Percentiles rank a stretch among this genome's conserved stretches.
Evolutionary conservation across 306 rosid species (phyloP).

Genomic region (Elaeagnus macrophylla): DNA sequence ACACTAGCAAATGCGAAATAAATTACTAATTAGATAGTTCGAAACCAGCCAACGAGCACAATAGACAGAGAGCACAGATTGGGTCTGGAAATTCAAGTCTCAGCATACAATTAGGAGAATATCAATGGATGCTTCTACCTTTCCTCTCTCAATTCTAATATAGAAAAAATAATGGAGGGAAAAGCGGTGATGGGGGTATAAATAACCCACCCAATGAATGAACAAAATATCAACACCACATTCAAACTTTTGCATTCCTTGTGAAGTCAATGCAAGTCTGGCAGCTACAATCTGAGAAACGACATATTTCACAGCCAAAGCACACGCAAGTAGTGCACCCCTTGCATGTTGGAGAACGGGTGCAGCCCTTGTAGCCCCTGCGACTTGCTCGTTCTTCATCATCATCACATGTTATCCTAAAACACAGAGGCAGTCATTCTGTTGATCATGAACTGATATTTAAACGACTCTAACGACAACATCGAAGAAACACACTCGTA

Average conservation of each 20-base stretch:
- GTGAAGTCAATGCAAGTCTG: slow-evolving; percentile 95
- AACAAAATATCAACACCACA: background rate
- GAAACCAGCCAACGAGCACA: no score
- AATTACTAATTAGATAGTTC: no score
- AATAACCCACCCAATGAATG: slow-evolving; percentile 5
- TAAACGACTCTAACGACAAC: background rate
- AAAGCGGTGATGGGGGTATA: no score
- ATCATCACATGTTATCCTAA: slow-evolving; percentile 71
- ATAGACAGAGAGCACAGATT: no score
- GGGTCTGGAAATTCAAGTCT: no score
- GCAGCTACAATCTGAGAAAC: slow-evolving; percentile 93
- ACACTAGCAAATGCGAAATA: no score
- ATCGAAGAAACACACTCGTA: background rate
- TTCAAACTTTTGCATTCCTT: slow-evolving; percentile 56
- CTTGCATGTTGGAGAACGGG: slow-evolving; percentile 71
- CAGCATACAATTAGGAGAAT: no score
- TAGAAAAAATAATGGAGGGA: no score
- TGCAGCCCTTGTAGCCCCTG: slow-evolving; percentile 75
- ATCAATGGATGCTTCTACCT: no score
- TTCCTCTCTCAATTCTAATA: slow-evolving; percentile 7
- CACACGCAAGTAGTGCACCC: slow-evolving; percentile 98
- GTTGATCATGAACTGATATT: background rate
- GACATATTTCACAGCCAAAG: slow-evolving; percentile 84
- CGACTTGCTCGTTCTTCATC: slow-evolving; percentile 93
- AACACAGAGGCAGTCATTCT: slow-evolving; percentile 1